Conservation (phyloP, 1,284 basidiomycete genomes). For the Phaffia rhodozyma region DNA sequence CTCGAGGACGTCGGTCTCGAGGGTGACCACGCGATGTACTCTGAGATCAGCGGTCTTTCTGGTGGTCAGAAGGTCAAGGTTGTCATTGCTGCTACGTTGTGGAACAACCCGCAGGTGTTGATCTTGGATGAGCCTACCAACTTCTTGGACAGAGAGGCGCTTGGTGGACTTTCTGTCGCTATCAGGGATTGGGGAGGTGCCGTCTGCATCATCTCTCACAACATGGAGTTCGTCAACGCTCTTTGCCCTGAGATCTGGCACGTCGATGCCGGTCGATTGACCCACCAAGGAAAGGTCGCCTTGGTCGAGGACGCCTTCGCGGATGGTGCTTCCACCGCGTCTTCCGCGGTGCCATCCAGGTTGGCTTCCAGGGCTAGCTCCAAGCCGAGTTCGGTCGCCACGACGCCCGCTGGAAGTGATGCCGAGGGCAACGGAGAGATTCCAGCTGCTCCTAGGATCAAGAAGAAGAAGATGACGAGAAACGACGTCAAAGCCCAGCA, state of each 20-base stretch:
- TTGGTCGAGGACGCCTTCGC: constrained; percentile 65
- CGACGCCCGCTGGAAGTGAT: constrained; percentile 37
- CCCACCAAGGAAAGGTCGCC: constrained; percentile 74
- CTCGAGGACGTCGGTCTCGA: constrained; percentile 91
- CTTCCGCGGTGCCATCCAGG: constrained; percentile 44
- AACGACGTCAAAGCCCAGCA: constrained; percentile 83
- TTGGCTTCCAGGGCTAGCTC: constrained; percentile 29
- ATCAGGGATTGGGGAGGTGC: constrained; percentile 95
- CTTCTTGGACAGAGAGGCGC: constrained; percentile 47
- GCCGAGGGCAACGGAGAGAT: constrained; percentile 34
- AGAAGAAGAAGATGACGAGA: constrained; percentile 79
- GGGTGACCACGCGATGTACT: constrained; percentile 94
- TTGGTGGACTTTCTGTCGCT: constrained; percentile 80
- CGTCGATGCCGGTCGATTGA: constrained; percentile 63
- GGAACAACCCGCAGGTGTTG: constrained; percentile 78
- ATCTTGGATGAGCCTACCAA: constrained; percentile 84
- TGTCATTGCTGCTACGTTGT: constrained; percentile 84
- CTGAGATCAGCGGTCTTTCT: constrained; percentile 81
- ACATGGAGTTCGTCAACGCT: constrained; percentile 74
- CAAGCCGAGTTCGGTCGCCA: constrained; percentile 30
- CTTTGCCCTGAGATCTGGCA: constrained; percentile 70
- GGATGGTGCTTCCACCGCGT: constrained; percentile 28
- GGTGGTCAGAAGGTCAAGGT: constrained; percentile 97
- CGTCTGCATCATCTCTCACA: constrained; percentile 95
- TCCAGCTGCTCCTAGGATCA: constrained; percentile 34